These are phyloP conservation scores for Erigeron canadensis DNA, from an alignment of 129 eudicot species.

Conservation along the genomic window DNA sequence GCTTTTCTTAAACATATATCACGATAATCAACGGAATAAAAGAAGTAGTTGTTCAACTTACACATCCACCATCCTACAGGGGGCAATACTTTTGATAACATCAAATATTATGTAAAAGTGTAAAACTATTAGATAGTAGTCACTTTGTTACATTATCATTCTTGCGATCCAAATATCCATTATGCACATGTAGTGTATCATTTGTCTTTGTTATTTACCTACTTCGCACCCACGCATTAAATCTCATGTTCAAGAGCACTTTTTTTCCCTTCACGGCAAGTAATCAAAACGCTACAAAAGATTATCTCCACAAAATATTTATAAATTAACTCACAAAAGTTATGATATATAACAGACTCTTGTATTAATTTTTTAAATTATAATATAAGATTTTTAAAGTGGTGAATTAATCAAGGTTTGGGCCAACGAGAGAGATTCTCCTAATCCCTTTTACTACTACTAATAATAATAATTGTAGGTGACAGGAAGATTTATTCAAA, in stretches of 20 bases:
- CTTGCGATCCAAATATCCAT: too few species aligned
- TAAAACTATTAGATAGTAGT: too few species aligned
- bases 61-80: too few species aligned
- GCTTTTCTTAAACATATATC: too few species aligned
- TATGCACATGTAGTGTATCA: not conserved
- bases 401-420: conserved; percentile 29
- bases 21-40: too few species aligned
- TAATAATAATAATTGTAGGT: conserved; percentile 29
- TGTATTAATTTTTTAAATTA: not conserved
- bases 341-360: conserved; percentile 6
- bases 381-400: conserved; percentile 13
- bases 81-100: too few species aligned
- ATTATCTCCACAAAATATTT: not conserved
- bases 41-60: too few species aligned
- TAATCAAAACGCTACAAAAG: not conserved
- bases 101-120: too few species aligned
- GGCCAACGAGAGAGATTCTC: conserved; percentile 39
- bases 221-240: conserved; percentile 18
- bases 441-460: conserved; percentile 26
- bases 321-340: not conserved
- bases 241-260: not conserved
- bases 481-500: conserved; percentile 34
- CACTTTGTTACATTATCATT: too few species aligned
- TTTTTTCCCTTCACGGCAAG: conserved; percentile 16
- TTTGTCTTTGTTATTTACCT: not conserved